Evolutionary conservation across 805 yeast genomes (phyloP), one percentile per base, ranked within the genome.

Genomic region (Tetrapisispora fleetii): DNA sequence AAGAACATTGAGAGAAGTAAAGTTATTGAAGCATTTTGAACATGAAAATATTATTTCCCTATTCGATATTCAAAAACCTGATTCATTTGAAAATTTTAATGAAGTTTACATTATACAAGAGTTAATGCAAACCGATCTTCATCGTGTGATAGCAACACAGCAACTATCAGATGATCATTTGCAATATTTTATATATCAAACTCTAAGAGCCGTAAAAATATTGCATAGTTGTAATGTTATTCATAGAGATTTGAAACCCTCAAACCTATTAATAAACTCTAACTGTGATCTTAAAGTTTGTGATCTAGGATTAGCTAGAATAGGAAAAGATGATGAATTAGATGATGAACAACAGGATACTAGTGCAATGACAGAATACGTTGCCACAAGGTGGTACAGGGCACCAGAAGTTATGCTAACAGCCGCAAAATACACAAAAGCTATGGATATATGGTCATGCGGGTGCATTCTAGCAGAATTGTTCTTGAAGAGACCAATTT

Each of bases 361-460:
- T 11, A 54, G 53, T 48, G 62, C 63, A 1, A 84, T 91, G 95
- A 91, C 98, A 2, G 98, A 91, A 67, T 91, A 91, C 63, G 98
- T 91, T 40, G 98, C 98, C 10, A 91, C 98, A 3, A 73, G 98
- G 55, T 91, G 98, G 97, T 91, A 91, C 67, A 74, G 98, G 49
- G 98, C 98, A 0, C 98, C 98, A 0, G 98, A 91, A 59, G 89
- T 91, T 63, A 91, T 91, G 98, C 75, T 91, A 45, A 88, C 96
- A 14, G 88, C 90, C 58, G 91, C 89, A 54, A 87, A 85, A 59
- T 91, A 91, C 69, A 85, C 96, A 24, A 85, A 91, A 37, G 96
- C 96, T 35, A 91, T 91, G 60, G 98, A 91, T 67, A 80, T 91
- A 32, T 91, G 98, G 98, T 84, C 95, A 2, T 95, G 89, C 21